phyloP scores from a whole-genome alignment of 2,329 filamentous ascomycete species.

The Colletotrichum melonis region DNA sequence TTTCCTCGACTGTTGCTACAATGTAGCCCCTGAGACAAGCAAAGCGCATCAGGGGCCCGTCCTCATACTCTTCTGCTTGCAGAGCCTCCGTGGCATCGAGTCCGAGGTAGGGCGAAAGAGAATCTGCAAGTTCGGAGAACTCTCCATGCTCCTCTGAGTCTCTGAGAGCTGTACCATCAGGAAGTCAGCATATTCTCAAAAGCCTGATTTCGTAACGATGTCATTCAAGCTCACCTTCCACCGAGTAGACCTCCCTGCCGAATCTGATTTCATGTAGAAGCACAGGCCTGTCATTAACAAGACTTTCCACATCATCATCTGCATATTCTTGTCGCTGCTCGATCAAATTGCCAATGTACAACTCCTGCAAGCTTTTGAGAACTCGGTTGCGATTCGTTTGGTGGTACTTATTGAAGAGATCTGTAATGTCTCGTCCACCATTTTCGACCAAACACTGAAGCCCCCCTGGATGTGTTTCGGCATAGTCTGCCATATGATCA shows the following conservation, averaged over 20 bases:
- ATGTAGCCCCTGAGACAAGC: constrained; percentile 6
- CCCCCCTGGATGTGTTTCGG: constrained; percentile 33
- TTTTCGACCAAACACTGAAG: background rate
- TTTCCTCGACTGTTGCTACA: background rate
- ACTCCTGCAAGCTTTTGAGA: constrained; percentile 1
- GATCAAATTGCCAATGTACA: constrained; percentile 14
- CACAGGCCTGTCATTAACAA: background rate
- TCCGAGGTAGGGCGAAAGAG: background rate
- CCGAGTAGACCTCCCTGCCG: background rate
- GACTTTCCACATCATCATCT: background rate
- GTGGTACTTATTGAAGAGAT: constrained; percentile 22
- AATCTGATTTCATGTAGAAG: constrained; percentile 16
- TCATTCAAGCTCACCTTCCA: background rate
- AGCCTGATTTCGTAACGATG: background rate
- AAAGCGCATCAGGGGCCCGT: background rate
- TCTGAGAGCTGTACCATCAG: background rate
- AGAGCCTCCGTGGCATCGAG: constrained; percentile 12
- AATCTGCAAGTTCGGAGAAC: background rate
- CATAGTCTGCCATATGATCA: constrained; percentile 22
- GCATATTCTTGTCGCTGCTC: background rate
- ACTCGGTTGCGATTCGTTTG: background rate
- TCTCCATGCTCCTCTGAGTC: background rate
- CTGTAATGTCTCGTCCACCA: constrained; percentile 29
- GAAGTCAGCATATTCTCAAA: fast-evolving
- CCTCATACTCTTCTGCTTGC: background rate